Evolutionary conservation across 805 yeast species (phyloP).

Genomic region (Suhomyces prunicola): DNA sequence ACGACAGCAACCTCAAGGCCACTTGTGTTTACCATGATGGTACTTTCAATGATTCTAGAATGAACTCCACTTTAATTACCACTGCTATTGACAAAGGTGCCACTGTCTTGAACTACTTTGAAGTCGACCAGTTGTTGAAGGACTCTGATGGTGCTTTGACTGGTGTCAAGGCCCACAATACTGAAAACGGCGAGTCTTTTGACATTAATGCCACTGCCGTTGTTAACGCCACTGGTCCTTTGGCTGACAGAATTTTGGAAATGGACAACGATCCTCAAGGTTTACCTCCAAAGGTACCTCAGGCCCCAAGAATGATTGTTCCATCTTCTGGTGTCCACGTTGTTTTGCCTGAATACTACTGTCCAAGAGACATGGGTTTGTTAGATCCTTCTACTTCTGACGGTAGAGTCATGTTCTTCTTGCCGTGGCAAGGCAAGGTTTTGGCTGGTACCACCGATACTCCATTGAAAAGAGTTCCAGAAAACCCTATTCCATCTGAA

Average conservation of each 20-base stretch:
- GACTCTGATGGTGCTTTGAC: constrained; percentile 54
- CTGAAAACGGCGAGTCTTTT: constrained; percentile 62
- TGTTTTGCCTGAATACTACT: constrained; percentile 86
- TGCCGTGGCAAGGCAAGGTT: constrained; percentile 98
- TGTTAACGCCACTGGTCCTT: constrained; percentile 94
- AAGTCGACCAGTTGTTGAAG: constrained; percentile 73
- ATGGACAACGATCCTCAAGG: constrained; percentile 78
- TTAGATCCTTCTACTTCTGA: constrained; percentile 90
- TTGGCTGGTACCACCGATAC: constrained; percentile 96
- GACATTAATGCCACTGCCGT: constrained; percentile 67
- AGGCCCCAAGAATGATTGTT: constrained; percentile 76
- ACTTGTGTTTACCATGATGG: constrained; percentile 95
- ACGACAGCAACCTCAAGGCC: constrained; percentile 74
- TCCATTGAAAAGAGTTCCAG: constrained; percentile 68
- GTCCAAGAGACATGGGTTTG: constrained; percentile 83
- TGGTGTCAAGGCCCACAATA: constrained; percentile 77
- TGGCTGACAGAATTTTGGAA: constrained; percentile 76
- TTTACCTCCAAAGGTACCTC: constrained; percentile 50
- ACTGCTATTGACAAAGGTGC: constrained; percentile 89
- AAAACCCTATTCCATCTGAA: constrained; percentile 80
- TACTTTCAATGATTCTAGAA: constrained; percentile 86
- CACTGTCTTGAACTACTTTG: constrained; percentile 81
- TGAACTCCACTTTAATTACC: constrained; percentile 81
- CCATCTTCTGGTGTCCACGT: constrained; percentile 95
- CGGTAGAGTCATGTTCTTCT: constrained; percentile 94